Conservation (phyloP, 345 rosid genomes). For the Eucalyptus tenuipes region DNA sequence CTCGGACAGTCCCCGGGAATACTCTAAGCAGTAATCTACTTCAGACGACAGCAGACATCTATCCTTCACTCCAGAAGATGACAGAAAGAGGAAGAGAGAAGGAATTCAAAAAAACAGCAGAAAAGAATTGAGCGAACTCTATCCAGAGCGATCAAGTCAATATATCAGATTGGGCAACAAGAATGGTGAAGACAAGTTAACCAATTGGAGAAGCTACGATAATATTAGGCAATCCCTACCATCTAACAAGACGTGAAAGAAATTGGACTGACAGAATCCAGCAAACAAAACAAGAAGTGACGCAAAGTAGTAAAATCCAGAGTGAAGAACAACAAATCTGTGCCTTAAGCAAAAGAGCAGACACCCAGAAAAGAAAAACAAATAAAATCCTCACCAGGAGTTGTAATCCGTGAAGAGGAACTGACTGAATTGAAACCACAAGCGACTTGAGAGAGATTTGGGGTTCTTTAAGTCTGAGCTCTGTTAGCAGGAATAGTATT, state of each 20-base stretch:
- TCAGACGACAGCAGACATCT: not conserved
- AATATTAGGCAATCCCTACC: not conserved
- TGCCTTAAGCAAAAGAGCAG: not conserved
- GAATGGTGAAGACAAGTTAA: conserved; percentile 11
- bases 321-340: not conserved
- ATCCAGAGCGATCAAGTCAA: not conserved
- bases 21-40: not conserved
- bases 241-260: not conserved
- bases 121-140: not conserved
- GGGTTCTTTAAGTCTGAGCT: not conserved
- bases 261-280: not conserved
- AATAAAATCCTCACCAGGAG: not conserved
- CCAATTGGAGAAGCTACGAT: not conserved
- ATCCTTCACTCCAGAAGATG: not conserved
- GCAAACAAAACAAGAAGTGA: not conserved
- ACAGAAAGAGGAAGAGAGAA: not conserved
- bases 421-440: not conserved
- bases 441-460: not conserved
- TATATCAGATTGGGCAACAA: not conserved
- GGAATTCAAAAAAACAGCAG: not conserved
- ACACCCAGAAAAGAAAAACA: not conserved
- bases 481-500: not conserved
- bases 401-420: not conserved
- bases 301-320: not conserved
- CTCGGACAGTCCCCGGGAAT: not conserved